Conservation (phyloP, 257 asterid species). For the Hygrophila difformis region DNA sequence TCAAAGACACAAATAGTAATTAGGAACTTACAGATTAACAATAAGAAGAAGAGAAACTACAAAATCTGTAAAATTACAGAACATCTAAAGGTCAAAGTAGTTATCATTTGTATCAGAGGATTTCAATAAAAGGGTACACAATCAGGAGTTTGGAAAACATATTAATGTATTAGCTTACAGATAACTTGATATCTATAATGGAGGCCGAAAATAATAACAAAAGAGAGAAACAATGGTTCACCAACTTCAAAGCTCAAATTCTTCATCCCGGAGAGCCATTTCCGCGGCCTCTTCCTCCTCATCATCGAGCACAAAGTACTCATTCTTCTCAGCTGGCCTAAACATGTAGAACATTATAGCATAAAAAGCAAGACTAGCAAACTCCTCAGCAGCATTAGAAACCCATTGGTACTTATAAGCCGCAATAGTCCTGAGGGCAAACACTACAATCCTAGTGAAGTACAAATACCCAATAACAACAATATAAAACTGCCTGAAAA, state of each 20-base stretch:
- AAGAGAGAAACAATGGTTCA: slow-evolving; percentile 21
- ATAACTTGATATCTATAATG: slow-evolving; percentile 29
- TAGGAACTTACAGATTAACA: too few relatives aligned
- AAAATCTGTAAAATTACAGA: too few relatives aligned
- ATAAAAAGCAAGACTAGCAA: slow-evolving; percentile 80
- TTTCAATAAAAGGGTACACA: slow-evolving; percentile 18
- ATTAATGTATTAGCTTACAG: slow-evolving; percentile 22
- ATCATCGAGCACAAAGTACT: slow-evolving; percentile 80
- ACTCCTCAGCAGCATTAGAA: slow-evolving; percentile 86
- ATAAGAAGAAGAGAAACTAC: too few relatives aligned
- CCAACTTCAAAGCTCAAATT: slow-evolving; percentile 73
- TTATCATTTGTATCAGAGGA: slow-evolving; percentile 19
- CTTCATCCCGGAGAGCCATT: slow-evolving; percentile 81
- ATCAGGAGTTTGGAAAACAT: slow-evolving; percentile 22
- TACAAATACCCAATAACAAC: slow-evolving; percentile 91
- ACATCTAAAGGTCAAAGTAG: slow-evolving; percentile 13
- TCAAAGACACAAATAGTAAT: too few relatives aligned
- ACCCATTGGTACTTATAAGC: slow-evolving; percentile 97
- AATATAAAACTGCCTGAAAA: slow-evolving; percentile 91
- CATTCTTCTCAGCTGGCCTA: slow-evolving; percentile 85
- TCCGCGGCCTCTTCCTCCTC: slow-evolving; percentile 94
- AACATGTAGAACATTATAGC: slow-evolving; percentile 85
- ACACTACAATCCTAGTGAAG: slow-evolving; percentile 94
- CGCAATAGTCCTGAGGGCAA: slow-evolving; percentile 77
- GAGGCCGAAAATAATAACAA: slow-evolving; percentile 15